phyloP scores from a whole-genome alignment of 2,329 filamentous ascomycete species.

The Colletotrichum endophyticum region DNA sequence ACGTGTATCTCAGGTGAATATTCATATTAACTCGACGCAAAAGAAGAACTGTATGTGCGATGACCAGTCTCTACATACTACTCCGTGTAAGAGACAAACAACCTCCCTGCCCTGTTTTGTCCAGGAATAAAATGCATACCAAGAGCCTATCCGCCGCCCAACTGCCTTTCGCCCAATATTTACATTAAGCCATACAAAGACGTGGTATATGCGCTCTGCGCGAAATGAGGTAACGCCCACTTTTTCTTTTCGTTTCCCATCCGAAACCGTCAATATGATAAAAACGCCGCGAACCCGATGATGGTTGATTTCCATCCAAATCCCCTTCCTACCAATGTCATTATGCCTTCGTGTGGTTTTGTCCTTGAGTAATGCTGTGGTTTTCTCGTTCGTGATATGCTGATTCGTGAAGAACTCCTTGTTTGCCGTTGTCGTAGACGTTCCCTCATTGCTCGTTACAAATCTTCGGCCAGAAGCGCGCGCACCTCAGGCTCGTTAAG shows the following conservation, averaged over 20 bases:
- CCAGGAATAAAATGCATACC: neutral
- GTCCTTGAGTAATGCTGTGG: conserved; percentile 5
- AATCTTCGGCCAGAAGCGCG: conserved; percentile 52
- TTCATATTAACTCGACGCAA: neutral
- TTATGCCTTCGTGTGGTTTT: conserved; percentile 7
- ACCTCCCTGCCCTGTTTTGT: neutral
- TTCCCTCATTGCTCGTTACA: neutral
- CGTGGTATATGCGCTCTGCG: conserved; percentile 18
- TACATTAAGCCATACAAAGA: conserved; percentile 18
- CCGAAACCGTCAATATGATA: neutral
- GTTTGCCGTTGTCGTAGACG: neutral
- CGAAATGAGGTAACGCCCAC: conserved; percentile 7
- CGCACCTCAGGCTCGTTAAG: conserved; percentile 62
- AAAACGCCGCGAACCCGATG: conserved; percentile 12
- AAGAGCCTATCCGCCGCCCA: neutral
- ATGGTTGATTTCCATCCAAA: neutral
- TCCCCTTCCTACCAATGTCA: conserved; percentile 3
- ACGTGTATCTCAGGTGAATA: neutral
- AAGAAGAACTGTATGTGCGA: neutral
- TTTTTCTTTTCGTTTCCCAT: neutral
- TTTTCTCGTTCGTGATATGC: conserved; percentile 7
- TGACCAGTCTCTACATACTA: neutral
- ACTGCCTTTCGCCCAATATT: conserved; percentile 3
- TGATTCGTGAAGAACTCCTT: conserved; percentile 12
- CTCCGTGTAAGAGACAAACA: neutral